Evolutionary conservation across 768 basidiomycete genomes (phyloP), one percentile per base, ranked within the genome.

Genomic region (Imleria badia): DNA sequence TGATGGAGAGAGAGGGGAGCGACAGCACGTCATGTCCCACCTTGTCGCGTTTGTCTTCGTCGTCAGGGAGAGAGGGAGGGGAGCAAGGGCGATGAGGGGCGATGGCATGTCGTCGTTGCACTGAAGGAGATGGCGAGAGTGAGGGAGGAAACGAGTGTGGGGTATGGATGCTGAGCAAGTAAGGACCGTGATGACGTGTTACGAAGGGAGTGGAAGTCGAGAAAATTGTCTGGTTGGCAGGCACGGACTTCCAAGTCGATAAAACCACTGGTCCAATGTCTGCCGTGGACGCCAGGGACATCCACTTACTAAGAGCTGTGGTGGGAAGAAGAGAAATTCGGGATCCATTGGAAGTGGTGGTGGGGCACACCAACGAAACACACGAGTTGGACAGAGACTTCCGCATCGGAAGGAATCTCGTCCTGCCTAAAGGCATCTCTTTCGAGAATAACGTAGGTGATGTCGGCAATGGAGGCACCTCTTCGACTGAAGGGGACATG

Each of bases 401-500:
- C n/a, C n/a, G n/a, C n/a, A n/a, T n/a, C n/a, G n/a, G n/a, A n/a
- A n/a, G n/a, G n/a, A n/a, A n/a, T n/a, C n/a, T n/a, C n/a, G n/a
- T n/a, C n/a, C n/a, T n/a, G n/a, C n/a, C n/a, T n/a, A n/a, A n/a
- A n/a, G n/a, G n/a, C n/a, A n/a, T n/a, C n/a, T n/a, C n/a, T n/a
- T n/a, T n/a, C n/a, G n/a, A n/a, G n/a, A n/a, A n/a, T n/a, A n/a
- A n/a, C 0, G 68, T 61, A 14, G 69, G 70, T 0, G 70, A 70
- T 0, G 52, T 59, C 2, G 69, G 69, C 11, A 70, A 45, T 0
- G 69, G 69, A 12, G 70, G 70, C 0, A 61, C 53, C 20, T 70
- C 68, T 23, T 67, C 66, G 3, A 41, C 31, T 0, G 62, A 43
- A 8, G 64, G 61, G 6, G 64, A 54, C 17, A 60, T 1, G 0